Conservation (phyloP, 2,329 filamentous ascomycete genomes). For the Xylaria sp. region DNA sequence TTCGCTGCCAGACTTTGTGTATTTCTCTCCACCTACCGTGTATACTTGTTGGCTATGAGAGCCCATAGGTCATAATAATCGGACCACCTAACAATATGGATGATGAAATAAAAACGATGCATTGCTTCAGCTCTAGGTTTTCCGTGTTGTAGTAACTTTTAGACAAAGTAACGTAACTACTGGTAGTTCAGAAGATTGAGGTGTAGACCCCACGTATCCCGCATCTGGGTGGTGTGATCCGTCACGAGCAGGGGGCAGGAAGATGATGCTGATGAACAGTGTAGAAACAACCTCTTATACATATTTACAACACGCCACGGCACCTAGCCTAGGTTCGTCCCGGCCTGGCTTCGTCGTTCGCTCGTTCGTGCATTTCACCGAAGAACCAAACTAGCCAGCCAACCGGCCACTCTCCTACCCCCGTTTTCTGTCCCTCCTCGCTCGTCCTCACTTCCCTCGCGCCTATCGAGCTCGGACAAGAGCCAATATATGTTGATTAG, state of each 20-base stretch:
- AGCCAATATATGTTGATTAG: constrained; percentile 15
- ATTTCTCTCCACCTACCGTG: not conserved
- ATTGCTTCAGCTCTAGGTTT: not conserved
- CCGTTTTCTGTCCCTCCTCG: constrained; percentile 19
- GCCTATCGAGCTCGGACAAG: not conserved
- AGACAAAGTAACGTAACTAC: not conserved
- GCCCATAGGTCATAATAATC: not conserved
- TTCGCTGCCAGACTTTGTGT: not conserved
- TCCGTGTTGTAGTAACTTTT: not conserved
- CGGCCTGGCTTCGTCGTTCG: constrained; percentile 1
- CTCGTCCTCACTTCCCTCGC: constrained; percentile 11
- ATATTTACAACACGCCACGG: constrained; percentile 46
- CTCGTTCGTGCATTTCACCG: constrained; percentile 1
- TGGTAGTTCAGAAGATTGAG: not conserved
- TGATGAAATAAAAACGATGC: not conserved
- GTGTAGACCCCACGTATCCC: not conserved
- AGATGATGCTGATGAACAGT: constrained; percentile 39
- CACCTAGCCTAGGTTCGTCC: constrained; percentile 13
- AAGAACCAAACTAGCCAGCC: constrained; percentile 9
- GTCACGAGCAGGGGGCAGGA: not conserved
- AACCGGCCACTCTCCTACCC: constrained; percentile 12
- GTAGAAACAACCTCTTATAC: constrained; percentile 46
- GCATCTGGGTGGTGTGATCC: not conserved
- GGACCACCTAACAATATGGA: not conserved
- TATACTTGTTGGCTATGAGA: not conserved